Evolutionary conservation across 1,284 basidiomycete species (phyloP).

Genomic region (Ceratobasidium theobromae): DNA sequence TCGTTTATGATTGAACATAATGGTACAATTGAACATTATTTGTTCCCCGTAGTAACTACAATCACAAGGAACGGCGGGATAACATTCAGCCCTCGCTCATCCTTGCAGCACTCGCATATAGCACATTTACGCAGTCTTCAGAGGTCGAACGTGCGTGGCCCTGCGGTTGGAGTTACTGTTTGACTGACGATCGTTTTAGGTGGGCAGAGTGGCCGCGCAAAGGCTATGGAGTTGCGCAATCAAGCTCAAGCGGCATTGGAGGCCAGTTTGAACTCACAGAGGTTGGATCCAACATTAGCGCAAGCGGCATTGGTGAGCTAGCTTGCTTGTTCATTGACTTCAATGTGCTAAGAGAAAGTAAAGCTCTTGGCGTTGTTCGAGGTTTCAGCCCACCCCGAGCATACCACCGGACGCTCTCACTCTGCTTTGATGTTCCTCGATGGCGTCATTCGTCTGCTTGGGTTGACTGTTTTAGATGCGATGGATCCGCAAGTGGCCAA

Average conservation of each 20-base stretch:
- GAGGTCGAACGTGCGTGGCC: slow-evolving; percentile 48
- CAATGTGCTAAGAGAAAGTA: neutral
- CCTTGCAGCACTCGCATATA: slow-evolving; percentile 62
- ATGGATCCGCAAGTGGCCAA: slow-evolving; percentile 55
- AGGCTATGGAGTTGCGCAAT: slow-evolving; percentile 59
- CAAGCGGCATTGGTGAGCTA: slow-evolving; percentile 70
- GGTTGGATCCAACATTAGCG: slow-evolving; percentile 68
- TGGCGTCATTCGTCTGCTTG: slow-evolving; percentile 61
- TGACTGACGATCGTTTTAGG: neutral
- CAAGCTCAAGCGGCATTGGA: slow-evolving; percentile 70
- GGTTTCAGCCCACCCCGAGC: slow-evolving; percentile 63
- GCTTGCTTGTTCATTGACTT: slow-evolving; percentile 30
- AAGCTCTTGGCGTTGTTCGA: slow-evolving; percentile 72
- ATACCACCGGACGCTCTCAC: slow-evolving; percentile 55
- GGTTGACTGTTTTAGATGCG: slow-evolving; percentile 59
- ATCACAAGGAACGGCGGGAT: slow-evolving; percentile 53
- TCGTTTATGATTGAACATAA: neutral
- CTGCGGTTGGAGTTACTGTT: neutral
- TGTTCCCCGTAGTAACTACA: slow-evolving; percentile 61
- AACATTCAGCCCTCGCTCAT: slow-evolving; percentile 67
- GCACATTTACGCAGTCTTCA: slow-evolving; percentile 68
- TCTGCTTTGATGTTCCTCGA: slow-evolving; percentile 64
- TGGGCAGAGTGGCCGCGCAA: slow-evolving; percentile 44
- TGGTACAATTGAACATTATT: slow-evolving; percentile 38
- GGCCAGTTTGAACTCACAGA: slow-evolving; percentile 64